These are phyloP conservation scores for Cystoisospora suis DNA, from an alignment of 169 alveolate species.

Conservation along the genomic window DNA sequence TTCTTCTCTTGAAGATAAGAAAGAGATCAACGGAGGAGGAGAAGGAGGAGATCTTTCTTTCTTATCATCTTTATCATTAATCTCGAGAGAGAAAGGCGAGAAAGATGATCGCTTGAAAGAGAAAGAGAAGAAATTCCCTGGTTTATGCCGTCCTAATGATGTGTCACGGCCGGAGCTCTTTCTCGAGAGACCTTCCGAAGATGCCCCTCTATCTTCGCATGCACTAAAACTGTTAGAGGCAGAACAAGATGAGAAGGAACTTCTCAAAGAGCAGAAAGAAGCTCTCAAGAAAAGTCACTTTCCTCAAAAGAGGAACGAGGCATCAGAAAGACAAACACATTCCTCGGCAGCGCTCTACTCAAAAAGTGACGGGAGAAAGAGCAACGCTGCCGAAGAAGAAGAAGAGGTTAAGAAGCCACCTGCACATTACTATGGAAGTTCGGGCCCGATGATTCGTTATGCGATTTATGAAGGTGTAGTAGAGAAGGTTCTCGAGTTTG, in stretches of 20 bases:
- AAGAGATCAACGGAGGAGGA: background rate
- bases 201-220: slow-evolving; percentile 38
- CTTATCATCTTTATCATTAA: background rate
- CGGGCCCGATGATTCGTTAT: slow-evolving; percentile 60
- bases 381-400: background rate
- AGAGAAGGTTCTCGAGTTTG: slow-evolving; percentile 75
- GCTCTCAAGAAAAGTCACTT: slow-evolving; percentile 21
- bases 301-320: background rate
- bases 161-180: slow-evolving; percentile 60
- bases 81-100: background rate
- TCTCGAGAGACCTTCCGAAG: slow-evolving; percentile 60
- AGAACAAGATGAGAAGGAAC: slow-evolving; percentile 67
- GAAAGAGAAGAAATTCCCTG: slow-evolving; percentile 63
- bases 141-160: slow-evolving; percentile 62
- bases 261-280: slow-evolving; percentile 54
- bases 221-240: slow-evolving; percentile 53
- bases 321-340: slow-evolving; percentile 1
- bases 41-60: background rate
- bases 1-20: background rate
- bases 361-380: slow-evolving; percentile 15
- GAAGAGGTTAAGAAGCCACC: background rate
- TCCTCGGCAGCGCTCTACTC: slow-evolving; percentile 4
- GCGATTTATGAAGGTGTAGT: slow-evolving; percentile 77
- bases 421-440: slow-evolving; percentile 29
- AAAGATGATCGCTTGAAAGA: slow-evolving; percentile 43